Evolutionary conservation across 257 asterid genomes (phyloP), one percentile per base, ranked within the genome.

Genomic region (Petrea volubilis): DNA sequence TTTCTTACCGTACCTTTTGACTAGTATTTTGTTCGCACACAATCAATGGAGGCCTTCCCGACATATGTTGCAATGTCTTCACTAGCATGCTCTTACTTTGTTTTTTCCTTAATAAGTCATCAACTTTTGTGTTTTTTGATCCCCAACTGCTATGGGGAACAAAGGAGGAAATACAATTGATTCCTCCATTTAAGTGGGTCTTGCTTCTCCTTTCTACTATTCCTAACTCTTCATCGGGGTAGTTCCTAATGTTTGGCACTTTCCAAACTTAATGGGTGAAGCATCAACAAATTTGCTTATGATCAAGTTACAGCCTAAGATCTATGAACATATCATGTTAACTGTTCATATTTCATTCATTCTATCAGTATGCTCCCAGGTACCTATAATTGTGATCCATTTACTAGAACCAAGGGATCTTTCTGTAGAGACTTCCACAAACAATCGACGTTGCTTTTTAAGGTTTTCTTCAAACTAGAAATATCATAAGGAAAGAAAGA

Each of bases 111-210:
- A 41, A 41, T 41, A 41, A 41, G 47, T 41, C 47, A 41, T 41
- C 47, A 41, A 41, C 3, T 41, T 41, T 33, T 3, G 51, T 44
- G 51, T 17, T 44, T 7, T 44, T 44, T 44, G 51, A 44, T 44
- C 51, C 51, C 51, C 51, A 44, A 5, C 1, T 44, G 51, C 51
- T 44, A 44, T 44, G 51, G 18, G 50, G 50, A 13, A 15, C 18
- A 44, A 44, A 44, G 18, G 50, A 44, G 18, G 21, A 46, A 46
- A 46, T 46, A 46, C 24, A 67, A 51, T 21, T 14, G 8, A 51
- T 33, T 67, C 51, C 51, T 67, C 62, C 62, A 51, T 67, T 49
- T 67, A 51, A 49, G 51, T 41, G n/a, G 58, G 25, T 69, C 47
- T 41, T 10, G 41, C 34, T 66, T 66, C 61, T 31, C 73, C 25